Conservation (phyloP, 805 yeast genomes). For the Candida nanaspora region DNA sequence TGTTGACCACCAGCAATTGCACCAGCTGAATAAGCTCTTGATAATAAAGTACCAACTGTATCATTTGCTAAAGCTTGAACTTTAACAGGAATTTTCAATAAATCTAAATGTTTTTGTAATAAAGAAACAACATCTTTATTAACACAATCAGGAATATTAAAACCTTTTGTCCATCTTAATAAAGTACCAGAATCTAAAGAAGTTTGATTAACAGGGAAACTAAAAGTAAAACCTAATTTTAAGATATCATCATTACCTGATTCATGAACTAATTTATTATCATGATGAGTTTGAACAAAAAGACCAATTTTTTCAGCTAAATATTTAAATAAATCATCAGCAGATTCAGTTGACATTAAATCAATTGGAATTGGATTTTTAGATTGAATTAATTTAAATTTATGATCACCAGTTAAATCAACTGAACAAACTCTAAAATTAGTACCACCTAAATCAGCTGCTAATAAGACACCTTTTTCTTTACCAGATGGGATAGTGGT, state of each 20-base stretch:
- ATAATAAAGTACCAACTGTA: slow-evolving; percentile 88
- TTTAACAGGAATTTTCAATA: slow-evolving; percentile 49
- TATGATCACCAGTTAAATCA: slow-evolving; percentile 63
- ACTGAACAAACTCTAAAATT: slow-evolving; percentile 94
- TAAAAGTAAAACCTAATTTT: slow-evolving; percentile 87
- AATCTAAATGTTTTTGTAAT: slow-evolving; percentile 64
- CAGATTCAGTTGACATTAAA: slow-evolving; percentile 60
- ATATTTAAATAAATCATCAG: slow-evolving; percentile 64
- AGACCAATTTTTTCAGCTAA: slow-evolving; percentile 63
- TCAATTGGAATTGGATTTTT: slow-evolving; percentile 77
- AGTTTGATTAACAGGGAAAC: slow-evolving; percentile 87
- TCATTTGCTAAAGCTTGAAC: slow-evolving; percentile 92
- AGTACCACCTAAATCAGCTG: slow-evolving; percentile 95
- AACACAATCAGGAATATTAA: slow-evolving; percentile 76
- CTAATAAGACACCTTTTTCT: slow-evolving; percentile 76
- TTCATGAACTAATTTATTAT: slow-evolving; percentile 11
- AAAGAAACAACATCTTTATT: slow-evolving; percentile 74
- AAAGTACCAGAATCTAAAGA: slow-evolving; percentile 73
- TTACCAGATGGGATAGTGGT: slow-evolving; percentile 79
- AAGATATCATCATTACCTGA: slow-evolving; percentile 22
- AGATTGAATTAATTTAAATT: slow-evolving; percentile 68
- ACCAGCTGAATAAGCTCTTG: slow-evolving; percentile 74
- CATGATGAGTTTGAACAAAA: slow-evolving; percentile 65
- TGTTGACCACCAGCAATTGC: slow-evolving; percentile 47
- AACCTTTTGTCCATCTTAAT: slow-evolving; percentile 96